Percentiles rank a stretch among this genome's conserved stretches.
Evolutionary conservation across 2,329 filamentous ascomycete genomes (phyloP).

Genomic region (Aureobasidium leucospermi): DNA sequence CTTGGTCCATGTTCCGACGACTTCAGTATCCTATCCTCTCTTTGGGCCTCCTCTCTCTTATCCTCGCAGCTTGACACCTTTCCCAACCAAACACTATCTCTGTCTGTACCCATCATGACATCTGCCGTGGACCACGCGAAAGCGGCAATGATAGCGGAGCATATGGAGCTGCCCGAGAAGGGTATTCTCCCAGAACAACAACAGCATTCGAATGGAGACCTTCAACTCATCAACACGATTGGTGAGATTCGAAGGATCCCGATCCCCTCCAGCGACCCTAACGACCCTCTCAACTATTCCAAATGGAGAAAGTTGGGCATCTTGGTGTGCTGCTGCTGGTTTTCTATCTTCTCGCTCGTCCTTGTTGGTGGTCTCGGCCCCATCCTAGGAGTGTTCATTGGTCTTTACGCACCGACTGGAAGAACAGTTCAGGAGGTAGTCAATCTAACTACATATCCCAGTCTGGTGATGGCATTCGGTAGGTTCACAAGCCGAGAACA

Average conservation of each 20-base stretch:
- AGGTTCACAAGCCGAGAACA: background rate
- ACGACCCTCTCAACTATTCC: slow-evolving; percentile 26
- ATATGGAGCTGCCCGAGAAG: slow-evolving; percentile 9
- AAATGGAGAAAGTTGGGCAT: slow-evolving; percentile 26
- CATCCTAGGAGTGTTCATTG: slow-evolving; percentile 29
- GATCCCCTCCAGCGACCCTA: slow-evolving; percentile 18
- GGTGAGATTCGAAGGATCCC: slow-evolving; percentile 20
- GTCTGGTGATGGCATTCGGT: slow-evolving; percentile 35
- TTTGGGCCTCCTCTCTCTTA: background rate
- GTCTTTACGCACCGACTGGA: slow-evolving; percentile 25
- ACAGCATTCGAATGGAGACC: slow-evolving; percentile 15
- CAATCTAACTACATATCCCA: slow-evolving; percentile 32
- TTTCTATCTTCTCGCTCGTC: slow-evolving; percentile 33
- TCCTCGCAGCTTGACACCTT: background rate
- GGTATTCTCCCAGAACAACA: background rate
- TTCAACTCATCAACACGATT: slow-evolving; percentile 18
- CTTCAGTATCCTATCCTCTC: background rate
- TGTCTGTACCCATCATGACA: background rate
- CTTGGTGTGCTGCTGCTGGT: slow-evolving; percentile 27
- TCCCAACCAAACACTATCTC: background rate
- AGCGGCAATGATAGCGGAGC: slow-evolving; percentile 18
- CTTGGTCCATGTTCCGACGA: background rate
- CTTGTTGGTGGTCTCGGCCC: slow-evolving; percentile 45
- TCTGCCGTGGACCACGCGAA: background rate
- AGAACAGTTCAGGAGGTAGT: slow-evolving; percentile 23